phyloP scores from a whole-genome alignment of 1,284 basidiomycete species.

The Phlebopus sp. region DNA sequence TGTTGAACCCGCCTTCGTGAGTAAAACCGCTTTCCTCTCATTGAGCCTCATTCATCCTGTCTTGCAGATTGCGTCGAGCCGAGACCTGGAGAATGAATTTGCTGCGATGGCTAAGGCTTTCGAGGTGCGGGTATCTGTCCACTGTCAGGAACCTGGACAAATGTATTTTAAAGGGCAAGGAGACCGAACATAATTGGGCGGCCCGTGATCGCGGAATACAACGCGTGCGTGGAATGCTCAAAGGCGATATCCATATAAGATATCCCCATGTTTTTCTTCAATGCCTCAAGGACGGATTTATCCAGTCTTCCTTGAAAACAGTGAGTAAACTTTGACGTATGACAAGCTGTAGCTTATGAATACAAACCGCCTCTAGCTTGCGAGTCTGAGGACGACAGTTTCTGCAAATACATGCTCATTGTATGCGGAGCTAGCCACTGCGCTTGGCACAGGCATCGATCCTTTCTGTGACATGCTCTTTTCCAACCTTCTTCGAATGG shows the following conservation, averaged over 20 bases:
- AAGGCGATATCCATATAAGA: constrained; percentile 74
- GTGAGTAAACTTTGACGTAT: constrained; percentile 45
- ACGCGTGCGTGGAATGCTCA: constrained; percentile 89
- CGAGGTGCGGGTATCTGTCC: constrained; percentile 49
- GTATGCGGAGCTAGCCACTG: constrained; percentile 72
- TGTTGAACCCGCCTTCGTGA: constrained; percentile 71
- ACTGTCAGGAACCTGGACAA: constrained; percentile 7
- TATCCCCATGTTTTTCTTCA: constrained; percentile 74
- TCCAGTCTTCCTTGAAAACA: constrained; percentile 84
- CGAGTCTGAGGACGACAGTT: constrained; percentile 91
- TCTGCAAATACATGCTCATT: constrained; percentile 78
- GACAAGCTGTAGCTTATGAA: constrained; percentile 4
- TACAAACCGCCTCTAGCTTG: constrained; percentile 49
- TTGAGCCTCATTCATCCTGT: constrained; percentile 6
- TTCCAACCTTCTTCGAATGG: constrained; percentile 80
- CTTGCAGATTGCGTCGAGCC: constrained; percentile 73
- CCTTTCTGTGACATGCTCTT: constrained; percentile 76
- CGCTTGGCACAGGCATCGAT: constrained; percentile 73
- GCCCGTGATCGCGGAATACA: constrained; percentile 77
- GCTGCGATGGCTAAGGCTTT: constrained; percentile 75
- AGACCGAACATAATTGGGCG: constrained; percentile 97
- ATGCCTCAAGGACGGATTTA: constrained; percentile 72
- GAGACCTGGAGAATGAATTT: constrained; percentile 87
- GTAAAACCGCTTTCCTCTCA: constrained; percentile 23
- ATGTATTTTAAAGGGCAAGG: constrained; percentile 66